Evolutionary conservation across 2,329 filamentous ascomycete species (phyloP), one percentile per base, ranked within the genome.

Genomic region (Ascochyta viciae-villosae): DNA sequence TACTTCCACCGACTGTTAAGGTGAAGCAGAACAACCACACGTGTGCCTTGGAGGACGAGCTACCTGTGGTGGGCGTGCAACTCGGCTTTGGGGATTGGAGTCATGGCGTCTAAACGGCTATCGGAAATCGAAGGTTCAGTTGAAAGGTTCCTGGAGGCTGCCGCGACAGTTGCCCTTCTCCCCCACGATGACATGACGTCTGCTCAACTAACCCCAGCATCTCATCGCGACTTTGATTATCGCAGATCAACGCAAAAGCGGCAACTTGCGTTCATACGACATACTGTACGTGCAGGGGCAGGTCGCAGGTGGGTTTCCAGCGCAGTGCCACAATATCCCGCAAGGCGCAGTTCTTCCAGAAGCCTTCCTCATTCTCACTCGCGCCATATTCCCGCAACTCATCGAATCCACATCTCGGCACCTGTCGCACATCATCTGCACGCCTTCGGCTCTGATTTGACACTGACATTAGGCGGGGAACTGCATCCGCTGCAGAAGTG

Each of bases 331-430:
- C 47, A 47, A 34, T 34, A 22, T 53, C 24, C 23, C 39, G 55
- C 43, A 50, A 34, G 49, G 46, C 49, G 44, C 52, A 53, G 45
- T 55, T 31, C 56, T 62, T 62, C 60, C 50, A 55, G 60, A 62
- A 62, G 57, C 57, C 60, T 62, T 52, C 60, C 60, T 34, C 19
- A 48, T 54, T 24, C 49, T 44, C 42, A 39, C 22, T 33, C 33
- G n/a, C 46, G 15, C 35, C 24, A 40, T 42, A 53, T 57, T 58
- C 41, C 46, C 53, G 48, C 54, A 53, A 19, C 26, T n/a, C 41
- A 40, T 33, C 34, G 12, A 52, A 40, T 19, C 42, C 35, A 41
- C 37, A 27, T 29, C 37, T 47, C 43, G 53, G 41, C 47, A 47
- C 13, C 33, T 42, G 35, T 50, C 29, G 46, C 41, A 45, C 47